Evolutionary conservation across 352 stramenopile genomes (phyloP), one percentile per base, ranked within the genome.

Genomic region (Globisporangium perplexum): DNA sequence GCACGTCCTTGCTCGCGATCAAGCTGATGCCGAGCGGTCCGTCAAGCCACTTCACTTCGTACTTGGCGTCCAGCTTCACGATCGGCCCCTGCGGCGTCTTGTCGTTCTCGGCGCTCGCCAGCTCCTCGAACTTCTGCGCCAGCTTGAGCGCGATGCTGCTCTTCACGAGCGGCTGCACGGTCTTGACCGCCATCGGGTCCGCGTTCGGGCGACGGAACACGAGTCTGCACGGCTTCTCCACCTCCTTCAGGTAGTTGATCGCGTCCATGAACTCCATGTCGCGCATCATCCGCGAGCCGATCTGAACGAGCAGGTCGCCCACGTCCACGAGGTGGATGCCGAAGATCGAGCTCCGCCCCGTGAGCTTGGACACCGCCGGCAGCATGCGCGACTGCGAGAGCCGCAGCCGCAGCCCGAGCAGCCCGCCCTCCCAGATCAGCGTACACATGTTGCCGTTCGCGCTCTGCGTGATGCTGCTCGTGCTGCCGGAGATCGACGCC

Each of bases 31-130:
- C 84, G 1, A 95, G 69, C 33, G 84, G 84, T 6, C 84, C 84
- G 45, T 95, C 84, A 42, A 90, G 69, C 84, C 84, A 95, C 50
- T 93, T 90, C 56, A 95, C 83, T 47, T 92, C 79, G 61, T 93
- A 95, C 55, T 90, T 92, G 38, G 83, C 71, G 4, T 93, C 80
- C 28, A 95, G 50, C 39, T 91, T 88, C 18, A 95, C 78, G 7
- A 79, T 65, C 22, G 84, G 80, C 14, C 75, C 68, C 8, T 74
- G 68, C 14, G 78, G 71, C 18, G 75, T 71, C 46, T 91, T 90
- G 26, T 92, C 82, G 49, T 77, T 83, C 57, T 93, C 82, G 3
- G 69, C 77, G 10, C 63, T 68, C 36, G 57, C 82, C 0, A 95
- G 63, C 50, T 95, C 82, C 17, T 91, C 77, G 38, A 95, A 89